Percentiles rank a stretch among this genome's conserved stretches.
Conservation (phyloP, 2,329 filamentous ascomycete genomes). For the Fusarium sp. region DNA sequence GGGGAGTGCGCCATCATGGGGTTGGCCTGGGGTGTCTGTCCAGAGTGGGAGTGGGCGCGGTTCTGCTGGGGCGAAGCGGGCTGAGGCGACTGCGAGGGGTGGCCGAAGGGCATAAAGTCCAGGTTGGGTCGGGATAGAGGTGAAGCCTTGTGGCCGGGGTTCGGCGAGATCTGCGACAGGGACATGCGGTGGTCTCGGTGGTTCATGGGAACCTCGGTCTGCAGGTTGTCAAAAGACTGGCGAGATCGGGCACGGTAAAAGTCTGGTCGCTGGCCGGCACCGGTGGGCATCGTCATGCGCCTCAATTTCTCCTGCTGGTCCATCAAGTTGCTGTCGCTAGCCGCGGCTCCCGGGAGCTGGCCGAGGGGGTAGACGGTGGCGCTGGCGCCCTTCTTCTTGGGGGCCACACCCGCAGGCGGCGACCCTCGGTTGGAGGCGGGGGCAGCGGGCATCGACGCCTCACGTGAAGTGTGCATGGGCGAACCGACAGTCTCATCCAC, state of each 20-base stretch:
- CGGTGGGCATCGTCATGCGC: conserved; percentile 66
- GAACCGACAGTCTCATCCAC: conserved; percentile 56
- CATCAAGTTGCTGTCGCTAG: conserved; percentile 66
- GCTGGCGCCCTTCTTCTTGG: conserved; percentile 51
- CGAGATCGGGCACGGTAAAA: conserved; percentile 57
- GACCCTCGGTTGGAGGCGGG: conserved; percentile 45
- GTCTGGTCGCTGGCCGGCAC: conserved; percentile 51
- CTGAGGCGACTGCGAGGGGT: conserved; percentile 60
- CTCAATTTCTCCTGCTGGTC: conserved; percentile 69
- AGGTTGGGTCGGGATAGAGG: conserved; percentile 57
- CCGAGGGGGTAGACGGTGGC: conserved; percentile 50
- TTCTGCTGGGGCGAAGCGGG: conserved; percentile 62
- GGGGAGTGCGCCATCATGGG: conserved; percentile 45
- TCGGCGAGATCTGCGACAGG: conserved; percentile 57
- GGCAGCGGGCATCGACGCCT: conserved; percentile 40
- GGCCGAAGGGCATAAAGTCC: conserved; percentile 69
- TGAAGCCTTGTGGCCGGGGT: conserved; percentile 43
- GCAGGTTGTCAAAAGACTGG: conserved; percentile 62
- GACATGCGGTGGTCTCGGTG: conserved; percentile 63
- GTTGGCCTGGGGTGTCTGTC: conserved; percentile 34
- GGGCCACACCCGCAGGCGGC: conserved; percentile 53
- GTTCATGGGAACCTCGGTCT: conserved; percentile 48
- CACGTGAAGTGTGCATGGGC: conserved; percentile 42
- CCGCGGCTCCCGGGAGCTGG: conserved; percentile 56
- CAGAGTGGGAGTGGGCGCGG: conserved; percentile 52